Conservation (phyloP, 805 yeast species). For the Zygosaccharomyces bailii region DNA sequence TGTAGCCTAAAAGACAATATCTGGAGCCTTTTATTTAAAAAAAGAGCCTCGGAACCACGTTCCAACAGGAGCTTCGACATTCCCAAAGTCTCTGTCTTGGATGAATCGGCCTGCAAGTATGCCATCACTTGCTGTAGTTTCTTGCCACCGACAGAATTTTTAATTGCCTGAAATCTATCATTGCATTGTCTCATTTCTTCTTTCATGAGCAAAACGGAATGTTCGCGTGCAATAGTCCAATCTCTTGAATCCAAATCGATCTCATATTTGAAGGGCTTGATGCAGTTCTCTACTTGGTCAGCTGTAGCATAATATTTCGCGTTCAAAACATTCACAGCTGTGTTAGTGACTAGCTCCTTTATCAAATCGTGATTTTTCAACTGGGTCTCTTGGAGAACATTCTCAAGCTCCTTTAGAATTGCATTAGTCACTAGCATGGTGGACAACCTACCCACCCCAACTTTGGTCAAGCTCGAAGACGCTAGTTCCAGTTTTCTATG, state of each 20-base stretch:
- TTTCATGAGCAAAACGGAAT: constrained; percentile 63
- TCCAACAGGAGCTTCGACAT: constrained; percentile 72
- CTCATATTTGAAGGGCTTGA: constrained; percentile 96
- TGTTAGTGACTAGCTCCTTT: constrained; percentile 73
- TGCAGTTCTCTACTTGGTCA: constrained; percentile 97
- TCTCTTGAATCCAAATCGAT: constrained; percentile 95
- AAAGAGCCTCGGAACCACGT: constrained; percentile 80
- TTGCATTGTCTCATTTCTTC: constrained; percentile 87
- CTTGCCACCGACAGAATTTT: constrained; percentile 73
- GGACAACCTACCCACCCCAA: constrained; percentile 90
- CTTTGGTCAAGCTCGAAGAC: constrained; percentile 78
- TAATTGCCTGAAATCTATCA: constrained; percentile 54
- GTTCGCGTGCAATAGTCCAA: constrained; percentile 81
- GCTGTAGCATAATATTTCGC: constrained; percentile 85
- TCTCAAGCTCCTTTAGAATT: constrained; percentile 69
- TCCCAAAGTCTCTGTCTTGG: constrained; percentile 70
- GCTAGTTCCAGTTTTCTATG: constrained; percentile 80
- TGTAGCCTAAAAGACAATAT: constrained; percentile 72
- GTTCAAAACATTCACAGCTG: constrained; percentile 75
- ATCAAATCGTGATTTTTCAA: constrained; percentile 85
- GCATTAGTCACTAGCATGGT: constrained; percentile 81
- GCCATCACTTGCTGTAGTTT: constrained; percentile 80
- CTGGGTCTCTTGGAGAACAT: constrained; percentile 68
- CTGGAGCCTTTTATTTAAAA: constrained; percentile 67
- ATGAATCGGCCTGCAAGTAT: constrained; percentile 46